Evolutionary conservation across 2,329 filamentous ascomycete species (phyloP).

Genomic region (Colletotrichum sp.): DNA sequence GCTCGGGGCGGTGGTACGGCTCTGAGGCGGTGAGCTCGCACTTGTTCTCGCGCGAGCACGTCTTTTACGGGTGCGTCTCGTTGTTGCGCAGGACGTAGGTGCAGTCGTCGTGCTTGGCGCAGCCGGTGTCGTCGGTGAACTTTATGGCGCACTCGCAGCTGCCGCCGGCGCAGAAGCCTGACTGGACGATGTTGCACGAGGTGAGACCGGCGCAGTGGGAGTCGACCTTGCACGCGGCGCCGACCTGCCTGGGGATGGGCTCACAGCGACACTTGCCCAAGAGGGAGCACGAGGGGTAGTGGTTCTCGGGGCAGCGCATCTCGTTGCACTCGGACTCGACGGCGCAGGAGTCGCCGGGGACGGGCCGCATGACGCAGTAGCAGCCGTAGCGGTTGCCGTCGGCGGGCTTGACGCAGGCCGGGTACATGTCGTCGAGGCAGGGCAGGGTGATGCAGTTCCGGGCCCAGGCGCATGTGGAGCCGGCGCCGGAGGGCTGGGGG

Average conservation of each 20-base stretch:
- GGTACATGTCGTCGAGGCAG: background rate
- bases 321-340: background rate
- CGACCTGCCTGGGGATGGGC: background rate
- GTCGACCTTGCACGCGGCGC: background rate
- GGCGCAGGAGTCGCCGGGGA: background rate
- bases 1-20: background rate
- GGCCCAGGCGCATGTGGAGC: background rate
- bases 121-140: background rate
- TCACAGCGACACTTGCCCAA: background rate
- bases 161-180: background rate
- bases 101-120: background rate
- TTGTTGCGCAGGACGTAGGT: background rate
- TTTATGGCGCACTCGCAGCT: background rate
- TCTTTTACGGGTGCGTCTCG: background rate
- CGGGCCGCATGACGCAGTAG: conserved; percentile 1
- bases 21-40: background rate
- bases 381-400: background rate
- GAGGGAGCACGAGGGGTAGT: background rate
- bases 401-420: background rate
- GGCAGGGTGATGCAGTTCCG: background rate
- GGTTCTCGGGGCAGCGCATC: background rate
- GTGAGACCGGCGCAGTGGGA: background rate
- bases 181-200: background rate
- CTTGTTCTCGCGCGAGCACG: background rate
- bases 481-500: background rate